Evolutionary conservation across 495 filamentous ascomycete species (phyloP).

Genomic region (Penicillium macrosclerotiorum): DNA sequence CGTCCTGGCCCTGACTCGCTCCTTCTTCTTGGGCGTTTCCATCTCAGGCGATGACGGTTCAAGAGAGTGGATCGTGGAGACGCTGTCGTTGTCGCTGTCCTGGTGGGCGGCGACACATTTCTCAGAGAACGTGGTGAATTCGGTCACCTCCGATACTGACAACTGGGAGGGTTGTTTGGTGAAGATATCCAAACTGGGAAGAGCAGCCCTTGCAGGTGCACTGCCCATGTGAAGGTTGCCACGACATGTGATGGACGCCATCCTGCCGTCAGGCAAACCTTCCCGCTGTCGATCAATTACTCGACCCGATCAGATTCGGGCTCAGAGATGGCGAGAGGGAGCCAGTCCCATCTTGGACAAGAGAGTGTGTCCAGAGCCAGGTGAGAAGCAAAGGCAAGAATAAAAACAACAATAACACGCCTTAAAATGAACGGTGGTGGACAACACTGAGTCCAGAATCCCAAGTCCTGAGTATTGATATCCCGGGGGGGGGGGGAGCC

Average conservation of each 20-base stretch:
- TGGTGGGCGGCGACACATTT: slow-evolving; percentile 6
- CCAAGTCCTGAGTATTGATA: too few relatives aligned
- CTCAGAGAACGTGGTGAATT: slow-evolving; percentile 10
- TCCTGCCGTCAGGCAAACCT: too few relatives aligned
- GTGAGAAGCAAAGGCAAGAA: too few relatives aligned
- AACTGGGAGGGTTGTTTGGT: slow-evolving; percentile 10
- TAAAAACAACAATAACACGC: too few relatives aligned
- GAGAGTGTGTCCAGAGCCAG: too few relatives aligned
- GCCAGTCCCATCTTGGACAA: too few relatives aligned
- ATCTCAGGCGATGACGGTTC: slow-evolving; percentile 14
- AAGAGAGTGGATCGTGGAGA: not conserved
- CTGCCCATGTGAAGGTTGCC: slow-evolving; percentile 19
- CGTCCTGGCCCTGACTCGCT: slow-evolving; percentile 4
- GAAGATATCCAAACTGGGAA: slow-evolving; percentile 9
- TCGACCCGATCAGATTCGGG: too few relatives aligned
- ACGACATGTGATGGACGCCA: slow-evolving; percentile 34
- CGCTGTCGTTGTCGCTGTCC: not conserved
- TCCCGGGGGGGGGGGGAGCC: too few relatives aligned
- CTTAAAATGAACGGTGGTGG: too few relatives aligned
- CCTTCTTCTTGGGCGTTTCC: slow-evolving; percentile 19
- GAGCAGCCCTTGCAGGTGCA: slow-evolving; percentile 1
- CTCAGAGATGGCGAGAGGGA: too few relatives aligned
- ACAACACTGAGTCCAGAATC: too few relatives aligned
- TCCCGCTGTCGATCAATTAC: too few relatives aligned
- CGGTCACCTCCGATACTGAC: slow-evolving; percentile 10